Percentiles rank a stretch among this genome's conserved stretches.
phyloP scores from a whole-genome alignment of 75 land plant species.

The Cryptomeria japonica region DNA sequence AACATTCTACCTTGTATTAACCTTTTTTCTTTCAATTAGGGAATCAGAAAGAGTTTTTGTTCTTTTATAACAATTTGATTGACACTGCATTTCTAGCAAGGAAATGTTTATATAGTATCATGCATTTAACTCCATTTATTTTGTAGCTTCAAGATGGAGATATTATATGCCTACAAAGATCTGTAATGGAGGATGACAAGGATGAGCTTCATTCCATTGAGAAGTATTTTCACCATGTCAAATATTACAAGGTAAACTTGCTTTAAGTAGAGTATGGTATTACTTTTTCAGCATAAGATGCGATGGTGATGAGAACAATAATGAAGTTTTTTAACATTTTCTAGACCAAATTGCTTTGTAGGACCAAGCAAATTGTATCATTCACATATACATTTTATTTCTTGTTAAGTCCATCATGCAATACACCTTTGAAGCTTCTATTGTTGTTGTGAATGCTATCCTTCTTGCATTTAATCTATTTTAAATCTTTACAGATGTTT shows the following conservation, averaged over 20 bases:
- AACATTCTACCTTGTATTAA: not conserved
- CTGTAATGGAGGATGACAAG: not conserved
- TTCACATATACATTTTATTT: not conserved
- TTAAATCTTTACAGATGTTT: not conserved
- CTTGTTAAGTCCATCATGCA: not conserved
- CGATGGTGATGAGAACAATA: not conserved
- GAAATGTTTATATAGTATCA: not conserved
- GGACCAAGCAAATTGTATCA: not conserved
- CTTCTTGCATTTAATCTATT: not conserved
- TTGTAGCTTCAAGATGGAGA: conserved; percentile 4
- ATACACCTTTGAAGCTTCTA: not conserved
- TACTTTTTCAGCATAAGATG: not conserved
- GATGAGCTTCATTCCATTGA: not conserved
- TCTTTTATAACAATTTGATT: not conserved
- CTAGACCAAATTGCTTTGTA: not conserved
- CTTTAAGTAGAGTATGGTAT: not conserved
- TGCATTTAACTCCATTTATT: not conserved
- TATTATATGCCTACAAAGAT: conserved; percentile 1
- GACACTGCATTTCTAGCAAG: not conserved
- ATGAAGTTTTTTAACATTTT: not conserved
- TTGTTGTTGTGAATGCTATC: not conserved
- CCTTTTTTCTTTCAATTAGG: not conserved
- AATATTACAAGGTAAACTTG: not conserved
- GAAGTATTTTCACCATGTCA: not conserved
- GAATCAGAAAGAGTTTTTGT: not conserved